Evolutionary conservation across 805 yeast genomes (phyloP), one percentile per base, ranked within the genome.

Genomic region (Pichia nanzhaoensis): DNA sequence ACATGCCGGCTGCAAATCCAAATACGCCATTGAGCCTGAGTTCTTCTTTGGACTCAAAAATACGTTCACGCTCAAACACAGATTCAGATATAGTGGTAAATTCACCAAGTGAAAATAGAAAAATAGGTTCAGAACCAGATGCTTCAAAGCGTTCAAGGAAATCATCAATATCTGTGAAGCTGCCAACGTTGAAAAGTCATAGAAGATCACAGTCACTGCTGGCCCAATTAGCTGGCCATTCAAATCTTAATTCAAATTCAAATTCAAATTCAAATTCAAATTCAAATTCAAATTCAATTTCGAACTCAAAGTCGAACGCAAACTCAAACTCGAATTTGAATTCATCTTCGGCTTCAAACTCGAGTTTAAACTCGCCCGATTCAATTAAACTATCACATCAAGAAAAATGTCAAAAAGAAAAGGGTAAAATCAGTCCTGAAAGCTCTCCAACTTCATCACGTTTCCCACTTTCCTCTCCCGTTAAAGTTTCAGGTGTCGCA

Each of bases 401-500:
- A 10, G 28, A 24, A 7, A 24, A 24, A 24, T 10, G 6, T 7
- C 28, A 24, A 24, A 24, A 24, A 10, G 27, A 24, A 18, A 44
- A 44, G 39, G 47, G 41, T 10, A 44, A 35, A 39, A n/a, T 28
- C 5, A 39, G 47, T 39, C 42, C 44, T 5, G 42, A 38, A 18
- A 44, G 39, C 18, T 39, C 36, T 22, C 44, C 41, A 18, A 27
- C 19, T 17, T 10, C 14, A 17, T 13, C 17, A 8, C 13, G 17
- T 9, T 18, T 16, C n/a, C 13, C 33, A 5, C 12, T 39, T 6
- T 9, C 44, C 9, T 44, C 47, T 3, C 47, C 47, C 2, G 20
- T 44, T 14, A 44, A 39, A 40, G 47, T 35, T 4, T 44, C 47
- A 10, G 47, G 47, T 4, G 39, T 44, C 6, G 36, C 47, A 10